Base-by-base conservation (phyloP, 768 basidiomycete genomes). In the Ramaria rubella region DNA sequence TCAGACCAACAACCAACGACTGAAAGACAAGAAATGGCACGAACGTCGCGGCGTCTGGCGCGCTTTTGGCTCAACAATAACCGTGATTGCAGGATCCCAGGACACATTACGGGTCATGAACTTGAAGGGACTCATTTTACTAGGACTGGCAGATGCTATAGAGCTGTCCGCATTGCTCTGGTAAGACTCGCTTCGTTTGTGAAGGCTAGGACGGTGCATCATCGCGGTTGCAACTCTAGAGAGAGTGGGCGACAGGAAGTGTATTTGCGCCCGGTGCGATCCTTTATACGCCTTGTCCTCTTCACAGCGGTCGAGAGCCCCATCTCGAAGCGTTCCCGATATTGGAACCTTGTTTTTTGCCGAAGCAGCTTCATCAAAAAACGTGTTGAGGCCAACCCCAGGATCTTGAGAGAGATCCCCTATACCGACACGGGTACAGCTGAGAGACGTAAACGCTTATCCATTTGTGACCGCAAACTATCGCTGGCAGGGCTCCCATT, bases 71-170 rank as follows among this genome's bases (percentile, higher is more conserved):
- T 58, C 51, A 27, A 21, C 52, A 12, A 45, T 34, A 24, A 36
- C 57, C n/a, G 38, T 52, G 23, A 58, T 33, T 21, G 50, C 40
- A 23, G 58, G 58, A 42, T 58, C 58, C 51, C 50, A 58, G 34
- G 58, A 50, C 26, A 52, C 58, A 40, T 38, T 55, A n/a, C 54
- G 54, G 14, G 54, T 48, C 46, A 31, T 44, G 54, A 55, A 31
- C 26, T 55, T 24, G 49, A 31, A 51, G 11, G 54, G 44, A 44
- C 33, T 46, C 9, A 46, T 19, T 55, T 53, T 55, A 14, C 24
- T 55, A 21, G 21, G 19, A 23, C 44, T 24, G 29, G 43, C 29
- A 26, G 54, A 42, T 11, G 52, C 8, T 3, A 31, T 19, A 14
- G 52, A 40, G 23, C 9, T 21, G 43, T 38, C 27, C 2, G 49